Percentiles rank a stretch among this genome's conserved stretches.
phyloP scores from a whole-genome alignment of 345 rosid genomes.

The Lepidium africanum region DNA sequence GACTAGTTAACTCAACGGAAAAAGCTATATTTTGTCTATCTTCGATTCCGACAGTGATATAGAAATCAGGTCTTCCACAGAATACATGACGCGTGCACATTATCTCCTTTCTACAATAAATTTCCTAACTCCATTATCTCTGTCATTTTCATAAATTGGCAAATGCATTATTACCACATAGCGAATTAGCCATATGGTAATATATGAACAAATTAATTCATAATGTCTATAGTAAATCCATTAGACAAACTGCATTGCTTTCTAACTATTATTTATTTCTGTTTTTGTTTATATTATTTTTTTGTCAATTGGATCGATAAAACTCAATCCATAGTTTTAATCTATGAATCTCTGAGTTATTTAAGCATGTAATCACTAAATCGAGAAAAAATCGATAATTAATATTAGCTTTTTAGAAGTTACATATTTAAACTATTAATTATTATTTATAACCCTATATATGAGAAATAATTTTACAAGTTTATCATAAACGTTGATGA shows the following conservation, averaged over 20 bases:
- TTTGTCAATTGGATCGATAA: too few species aligned
- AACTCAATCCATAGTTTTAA: too few species aligned
- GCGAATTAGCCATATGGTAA: background rate
- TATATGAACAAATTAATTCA: background rate
- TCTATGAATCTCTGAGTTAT: too few species aligned
- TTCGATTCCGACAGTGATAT: constrained; percentile 7
- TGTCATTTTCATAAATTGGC: background rate
- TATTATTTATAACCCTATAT: too few species aligned
- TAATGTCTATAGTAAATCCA: background rate
- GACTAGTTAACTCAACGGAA: background rate
- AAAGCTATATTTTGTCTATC: constrained; percentile 15
- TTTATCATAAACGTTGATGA: background rate
- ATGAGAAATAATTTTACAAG: too few species aligned
- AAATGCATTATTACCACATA: background rate
- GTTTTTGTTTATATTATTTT: background rate
- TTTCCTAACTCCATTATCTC: background rate
- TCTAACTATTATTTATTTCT: background rate
- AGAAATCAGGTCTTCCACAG: background rate
- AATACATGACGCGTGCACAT: background rate
- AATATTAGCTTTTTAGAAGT: too few species aligned
- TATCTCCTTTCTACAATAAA: background rate
- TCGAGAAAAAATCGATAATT: too few species aligned
- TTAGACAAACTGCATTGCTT: background rate
- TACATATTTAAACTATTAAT: too few species aligned
- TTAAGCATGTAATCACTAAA: too few species aligned